Percentiles rank a stretch among this genome's conserved stretches.
phyloP scores from a whole-genome alignment of 768 basidiomycete species.

The Lentinula aciculospora region DNA sequence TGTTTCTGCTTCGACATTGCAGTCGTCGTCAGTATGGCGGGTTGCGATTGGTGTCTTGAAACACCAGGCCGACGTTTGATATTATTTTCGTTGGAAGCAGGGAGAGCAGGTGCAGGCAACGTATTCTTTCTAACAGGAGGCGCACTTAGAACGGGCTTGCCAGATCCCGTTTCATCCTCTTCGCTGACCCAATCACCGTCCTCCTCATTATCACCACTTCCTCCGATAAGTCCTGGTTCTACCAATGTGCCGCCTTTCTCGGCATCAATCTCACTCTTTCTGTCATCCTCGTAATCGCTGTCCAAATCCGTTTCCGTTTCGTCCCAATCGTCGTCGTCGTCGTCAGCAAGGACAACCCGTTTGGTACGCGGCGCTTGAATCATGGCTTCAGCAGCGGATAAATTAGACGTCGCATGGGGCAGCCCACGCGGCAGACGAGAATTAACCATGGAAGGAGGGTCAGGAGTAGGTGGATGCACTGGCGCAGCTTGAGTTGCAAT shows the following conservation, averaged over 20 bases:
- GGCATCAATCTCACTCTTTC: conserved; percentile 3
- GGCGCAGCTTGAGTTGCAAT: background rate
- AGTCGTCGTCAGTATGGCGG: background rate
- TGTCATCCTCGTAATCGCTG: conserved; percentile 23
- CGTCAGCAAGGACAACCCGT: conserved; percentile 41
- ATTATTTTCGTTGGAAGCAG: conserved; percentile 18
- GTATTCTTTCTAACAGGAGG: background rate
- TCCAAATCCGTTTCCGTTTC: conserved; percentile 30
- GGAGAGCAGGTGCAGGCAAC: conserved; percentile 17
- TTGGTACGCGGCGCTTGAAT: conserved; percentile 19
- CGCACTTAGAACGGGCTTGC: background rate
- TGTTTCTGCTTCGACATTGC: background rate
- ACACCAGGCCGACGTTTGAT: conserved; percentile 7
- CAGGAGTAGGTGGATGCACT: background rate
- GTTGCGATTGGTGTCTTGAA: conserved; percentile 2
- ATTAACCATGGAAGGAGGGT: background rate
- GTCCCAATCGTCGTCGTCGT: conserved; percentile 50
- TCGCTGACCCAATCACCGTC: conserved; percentile 58
- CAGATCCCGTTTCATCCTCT: conserved; percentile 23
- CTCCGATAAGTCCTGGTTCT: conserved; percentile 15
- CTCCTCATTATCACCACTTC: conserved; percentile 33
- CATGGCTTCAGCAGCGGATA: conserved; percentile 8
- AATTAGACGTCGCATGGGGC: conserved; percentile 4
- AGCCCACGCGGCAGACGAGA: conserved; percentile 3
- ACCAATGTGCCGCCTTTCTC: conserved; percentile 7